Base-by-base conservation (phyloP, 2,329 filamentous ascomycete genomes). In the Aspergillus pseudoterreus region DNA sequence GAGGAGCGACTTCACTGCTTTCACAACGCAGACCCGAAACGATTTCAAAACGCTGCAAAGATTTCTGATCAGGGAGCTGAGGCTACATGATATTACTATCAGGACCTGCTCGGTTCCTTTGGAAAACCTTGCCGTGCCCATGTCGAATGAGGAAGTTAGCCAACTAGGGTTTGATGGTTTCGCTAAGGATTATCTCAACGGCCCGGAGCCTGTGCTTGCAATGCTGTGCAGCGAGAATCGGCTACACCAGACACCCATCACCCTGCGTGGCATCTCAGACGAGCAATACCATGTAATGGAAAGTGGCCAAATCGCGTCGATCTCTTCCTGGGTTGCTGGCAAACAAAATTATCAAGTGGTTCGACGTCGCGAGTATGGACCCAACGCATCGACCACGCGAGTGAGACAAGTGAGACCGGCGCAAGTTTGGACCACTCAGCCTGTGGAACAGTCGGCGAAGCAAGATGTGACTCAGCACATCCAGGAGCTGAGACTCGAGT, bases 191-290 rank as follows among this genome's bases (percentile, higher is more conserved):
- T 89, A 82, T 52, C 66, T 99, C 5, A 80, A 85, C 32, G 94
- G 92, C 0, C 95, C 95, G 0, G 84, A 86, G 1, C 81, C 88
- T 1, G 89, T 99, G 1, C 74, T 97, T 32, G 87, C 90, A 6
- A 94, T 95, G 87, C 81, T 99, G 19, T 96, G 91, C 69, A 81
- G 84, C 11, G 86, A 88, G 59, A 82, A 80, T 52, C 80, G 75
- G 48, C 70, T 96, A 6, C 84, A 95, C 61, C 74, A 76, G 22
- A 85, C 86, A 5, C 90, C 83, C 0, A 80, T 92, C 42, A 77
- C 82, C 14, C 73, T 84, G 12, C 69, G 68, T 4, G 83, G 89
- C 9, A 82, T 92, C 32, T 81, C 70, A 2, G 81, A 88, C 30
- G 76, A 81, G 36, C 84, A 90, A 59, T 90, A 86, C 62, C 76